phyloP scores from a whole-genome alignment of 2,329 filamentous ascomycete species.

The Aspergillus persii region DNA sequence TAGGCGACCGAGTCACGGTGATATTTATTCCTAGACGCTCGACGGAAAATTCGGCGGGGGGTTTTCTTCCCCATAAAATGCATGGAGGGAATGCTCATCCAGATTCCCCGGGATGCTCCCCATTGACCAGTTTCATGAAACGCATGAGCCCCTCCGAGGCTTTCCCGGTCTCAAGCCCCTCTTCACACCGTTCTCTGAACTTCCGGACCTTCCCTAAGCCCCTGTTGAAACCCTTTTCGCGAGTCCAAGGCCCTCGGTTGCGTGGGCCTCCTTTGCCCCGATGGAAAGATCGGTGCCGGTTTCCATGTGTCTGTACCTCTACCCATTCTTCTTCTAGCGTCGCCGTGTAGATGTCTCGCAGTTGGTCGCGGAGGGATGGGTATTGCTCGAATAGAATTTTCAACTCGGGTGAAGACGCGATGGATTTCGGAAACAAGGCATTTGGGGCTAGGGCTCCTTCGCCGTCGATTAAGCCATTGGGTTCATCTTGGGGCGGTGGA shows the following conservation, averaged over 20 bases:
- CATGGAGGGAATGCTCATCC: slow-evolving; percentile 1
- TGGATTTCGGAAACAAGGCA: slow-evolving; percentile 10
- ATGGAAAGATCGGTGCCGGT: slow-evolving; percentile 25
- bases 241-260: slow-evolving; percentile 38
- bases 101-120: slow-evolving; percentile 11
- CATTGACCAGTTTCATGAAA: slow-evolving; percentile 35
- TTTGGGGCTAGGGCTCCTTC: slow-evolving; percentile 7
- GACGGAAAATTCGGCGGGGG: background rate
- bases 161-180: slow-evolving; percentile 29
- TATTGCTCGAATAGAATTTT: slow-evolving; percentile 37
- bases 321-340: slow-evolving; percentile 43
- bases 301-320: slow-evolving; percentile 26
- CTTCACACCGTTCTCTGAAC: slow-evolving; percentile 37
- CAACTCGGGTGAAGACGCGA: slow-evolving; percentile 33
- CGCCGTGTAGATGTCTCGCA: slow-evolving; percentile 44
- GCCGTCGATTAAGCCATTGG: slow-evolving; percentile 6
- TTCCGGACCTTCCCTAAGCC: slow-evolving; percentile 40
- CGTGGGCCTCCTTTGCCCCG: slow-evolving; percentile 27
- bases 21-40: background rate
- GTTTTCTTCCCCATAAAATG: background rate
- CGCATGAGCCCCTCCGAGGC: slow-evolving; percentile 37
- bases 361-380: slow-evolving; percentile 38
- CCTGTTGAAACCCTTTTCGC: slow-evolving; percentile 44
- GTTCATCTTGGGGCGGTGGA: slow-evolving; percentile 8
- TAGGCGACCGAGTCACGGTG: background rate